Percentiles rank a stretch among this genome's conserved stretches.
These are phyloP conservation scores for Oryza australiensis DNA, from an alignment of 176 grass and related monocot genomes.

Conservation along the genomic window DNA sequence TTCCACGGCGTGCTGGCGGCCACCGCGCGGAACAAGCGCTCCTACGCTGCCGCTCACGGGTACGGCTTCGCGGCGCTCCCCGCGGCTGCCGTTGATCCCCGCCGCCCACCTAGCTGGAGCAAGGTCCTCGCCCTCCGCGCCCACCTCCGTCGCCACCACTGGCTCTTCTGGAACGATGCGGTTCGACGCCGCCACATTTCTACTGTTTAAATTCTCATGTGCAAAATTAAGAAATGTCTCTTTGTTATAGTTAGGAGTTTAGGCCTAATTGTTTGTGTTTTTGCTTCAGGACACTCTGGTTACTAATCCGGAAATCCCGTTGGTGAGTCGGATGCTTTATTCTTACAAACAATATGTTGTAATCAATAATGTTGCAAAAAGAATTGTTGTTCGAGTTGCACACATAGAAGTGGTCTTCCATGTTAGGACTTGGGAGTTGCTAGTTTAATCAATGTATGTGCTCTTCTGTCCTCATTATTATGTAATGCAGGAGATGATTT, in stretches of 20 bases:
- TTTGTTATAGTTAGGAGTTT: not conserved
- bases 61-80: slow-evolving; percentile 53
- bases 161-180: slow-evolving; percentile 97
- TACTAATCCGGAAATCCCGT: slow-evolving; percentile 52
- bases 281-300: slow-evolving; percentile 76
- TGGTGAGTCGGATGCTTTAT: slow-evolving; percentile 50
- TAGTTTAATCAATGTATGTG: not conserved
- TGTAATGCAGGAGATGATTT: slow-evolving; percentile 61
- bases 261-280: not conserved
- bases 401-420: no score
- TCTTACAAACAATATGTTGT: not conserved
- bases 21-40: slow-evolving; percentile 58
- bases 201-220: not conserved
- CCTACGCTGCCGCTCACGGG: slow-evolving; percentile 53
- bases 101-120: slow-evolving; percentile 83
- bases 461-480: not conserved
- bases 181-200: slow-evolving; percentile 27
- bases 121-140: slow-evolving; percentile 73
- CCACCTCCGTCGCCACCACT: slow-evolving; percentile 55
- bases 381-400: not conserved
- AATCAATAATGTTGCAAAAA: not conserved
- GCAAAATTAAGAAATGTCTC: not conserved
- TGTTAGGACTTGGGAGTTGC: not conserved
- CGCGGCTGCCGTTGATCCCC: slow-evolving; percentile 41
- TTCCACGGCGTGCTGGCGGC: slow-evolving; percentile 60